Evolutionary conservation across 2,329 filamentous ascomycete species (phyloP).

Genomic region (Diaporthe helianthi): DNA sequence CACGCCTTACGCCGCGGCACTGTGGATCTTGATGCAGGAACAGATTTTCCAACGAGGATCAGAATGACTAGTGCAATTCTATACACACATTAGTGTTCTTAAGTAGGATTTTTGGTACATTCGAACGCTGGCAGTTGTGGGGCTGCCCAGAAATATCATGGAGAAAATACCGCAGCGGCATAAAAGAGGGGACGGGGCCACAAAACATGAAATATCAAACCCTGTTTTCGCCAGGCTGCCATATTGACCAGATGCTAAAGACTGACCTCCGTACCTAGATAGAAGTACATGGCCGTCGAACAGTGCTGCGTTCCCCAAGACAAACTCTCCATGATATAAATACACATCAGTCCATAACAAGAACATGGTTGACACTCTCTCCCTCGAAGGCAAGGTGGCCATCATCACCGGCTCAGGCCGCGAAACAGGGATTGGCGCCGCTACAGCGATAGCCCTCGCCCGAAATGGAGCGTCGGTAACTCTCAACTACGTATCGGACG

Average conservation of each 20-base stretch:
- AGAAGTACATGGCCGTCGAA: not conserved
- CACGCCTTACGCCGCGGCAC: not conserved
- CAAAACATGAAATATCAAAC: slow-evolving; percentile 17
- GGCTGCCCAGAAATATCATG: not conserved
- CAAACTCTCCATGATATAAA: not conserved
- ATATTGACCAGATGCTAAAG: not conserved
- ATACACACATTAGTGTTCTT: not conserved
- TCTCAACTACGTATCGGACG: slow-evolving; percentile 50
- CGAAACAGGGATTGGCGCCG: slow-evolving; percentile 53
- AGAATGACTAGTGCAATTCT: not conserved
- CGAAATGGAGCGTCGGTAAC: slow-evolving; percentile 50
- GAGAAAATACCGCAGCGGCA: not conserved
- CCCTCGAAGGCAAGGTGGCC: slow-evolving; percentile 50
- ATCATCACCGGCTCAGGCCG: slow-evolving; percentile 54
- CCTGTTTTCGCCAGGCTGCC: not conserved
- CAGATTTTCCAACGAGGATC: not conserved
- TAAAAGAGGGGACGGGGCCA: not conserved
- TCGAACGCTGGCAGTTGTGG: not conserved
- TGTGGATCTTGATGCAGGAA: not conserved
- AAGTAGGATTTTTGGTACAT: no score
- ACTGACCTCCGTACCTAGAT: no score
- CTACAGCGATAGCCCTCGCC: slow-evolving; percentile 48
- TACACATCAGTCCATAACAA: not conserved
- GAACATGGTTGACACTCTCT: slow-evolving; percentile 44
- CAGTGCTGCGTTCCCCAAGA: no score